Evolutionary conservation across 2,329 filamentous ascomycete genomes (phyloP), one percentile per base, ranked within the genome.

Genomic region (Neophaeococcomyces mojaviensis): DNA sequence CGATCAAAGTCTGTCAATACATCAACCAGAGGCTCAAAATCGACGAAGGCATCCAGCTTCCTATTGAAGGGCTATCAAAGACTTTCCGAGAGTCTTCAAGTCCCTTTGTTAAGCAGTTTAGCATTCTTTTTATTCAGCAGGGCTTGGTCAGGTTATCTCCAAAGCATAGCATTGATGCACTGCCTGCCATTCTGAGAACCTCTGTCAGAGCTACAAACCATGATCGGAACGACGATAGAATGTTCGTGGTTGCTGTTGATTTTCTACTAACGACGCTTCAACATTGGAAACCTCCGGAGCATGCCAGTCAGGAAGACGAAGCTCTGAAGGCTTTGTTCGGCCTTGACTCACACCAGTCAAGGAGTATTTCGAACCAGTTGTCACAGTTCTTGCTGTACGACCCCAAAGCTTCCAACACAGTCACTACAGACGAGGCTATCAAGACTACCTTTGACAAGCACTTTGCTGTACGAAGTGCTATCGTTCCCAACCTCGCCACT

Each of bases 71-170:
- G 13, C 73, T 98, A 15, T 66, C 97, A 45, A 83, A 88, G 56
- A 92, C 97, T 63, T 96, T 94, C 73, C 94, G 94, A 64, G 79
- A 86, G 18, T 79, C 79, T 31, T 73, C 80, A 32, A 83, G 82
- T 10, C 71, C 82, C 1, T 73, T 96, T 31, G 79, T 98, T 53
- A 83, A 87, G 52, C 86, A 94, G 61, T 85, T 96, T 56, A 89
- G 97, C 65, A 70, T 97, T 33, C 74, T 85, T 15, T 95, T 94
- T 61, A 84, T 96, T 31, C 86, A 94, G 59, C 87, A 94, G 61
- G 92, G 90, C 32, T 71, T 86, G 36, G 74, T 75, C 42, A 73
- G 82, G 40, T 64, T 86, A 16, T 70, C 74, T 2, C 63, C 73
- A 9, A 63, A 67, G 44, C 84, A 90, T 34, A 78, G 87, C 55